Conservation (phyloP, 2,329 filamentous ascomycete genomes). For the Pseudopyrenochaeta lycopersici region DNA sequence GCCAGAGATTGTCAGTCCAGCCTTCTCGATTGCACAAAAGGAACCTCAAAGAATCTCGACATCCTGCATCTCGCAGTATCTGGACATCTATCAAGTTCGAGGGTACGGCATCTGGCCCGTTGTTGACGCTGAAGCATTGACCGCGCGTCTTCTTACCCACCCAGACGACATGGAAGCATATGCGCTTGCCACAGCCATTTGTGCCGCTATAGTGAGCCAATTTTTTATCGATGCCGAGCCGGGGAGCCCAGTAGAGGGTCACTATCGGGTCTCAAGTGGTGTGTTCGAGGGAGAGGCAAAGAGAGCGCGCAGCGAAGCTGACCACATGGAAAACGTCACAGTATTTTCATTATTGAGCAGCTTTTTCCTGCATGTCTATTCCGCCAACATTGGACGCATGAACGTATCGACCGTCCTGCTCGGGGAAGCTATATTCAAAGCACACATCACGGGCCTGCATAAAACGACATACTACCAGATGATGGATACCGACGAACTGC, state of each 20-base stretch:
- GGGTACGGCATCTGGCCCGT: slow-evolving; percentile 48
- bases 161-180: slow-evolving; percentile 45
- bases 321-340: slow-evolving; percentile 43
- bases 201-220: slow-evolving; percentile 46
- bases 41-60: slow-evolving; percentile 42
- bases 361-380: slow-evolving; percentile 48
- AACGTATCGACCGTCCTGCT: slow-evolving; percentile 41
- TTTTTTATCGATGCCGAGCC: slow-evolving; percentile 44
- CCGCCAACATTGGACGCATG: slow-evolving; percentile 47
- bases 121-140: slow-evolving; percentile 42
- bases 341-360: slow-evolving; percentile 39
- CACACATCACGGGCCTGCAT: slow-evolving; percentile 44
- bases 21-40: slow-evolving; percentile 15
- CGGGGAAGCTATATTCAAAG: slow-evolving; percentile 45
- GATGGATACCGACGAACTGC: slow-evolving; percentile 35
- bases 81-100: slow-evolving; percentile 41
- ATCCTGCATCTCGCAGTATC: slow-evolving; percentile 42
- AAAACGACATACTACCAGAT: slow-evolving; percentile 34
- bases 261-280: slow-evolving; percentile 41
- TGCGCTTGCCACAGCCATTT: slow-evolving; percentile 41
- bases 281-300: slow-evolving; percentile 42
- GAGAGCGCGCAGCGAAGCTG: slow-evolving; percentile 35
- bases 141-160: slow-evolving; percentile 42
- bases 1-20: slow-evolving; percentile 35
- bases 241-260: slow-evolving; percentile 42